Percentiles rank a stretch among this genome's conserved stretches.
phyloP scores from a whole-genome alignment of 1,139 yeast genomes.

The Scheffersomyces lignicola region DNA sequence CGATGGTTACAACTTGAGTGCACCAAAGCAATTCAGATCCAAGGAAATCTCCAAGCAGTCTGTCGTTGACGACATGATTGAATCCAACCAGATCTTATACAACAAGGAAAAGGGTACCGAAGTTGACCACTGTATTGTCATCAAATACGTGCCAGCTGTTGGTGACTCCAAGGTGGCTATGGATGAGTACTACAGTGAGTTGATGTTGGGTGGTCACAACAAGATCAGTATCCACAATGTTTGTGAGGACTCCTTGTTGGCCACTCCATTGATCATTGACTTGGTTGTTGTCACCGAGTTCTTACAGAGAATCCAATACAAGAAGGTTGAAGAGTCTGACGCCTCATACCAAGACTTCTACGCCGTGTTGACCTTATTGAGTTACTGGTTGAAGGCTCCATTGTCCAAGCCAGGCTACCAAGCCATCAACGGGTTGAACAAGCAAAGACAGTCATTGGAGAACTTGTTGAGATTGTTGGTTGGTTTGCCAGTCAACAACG shows the following conservation, averaged over 20 bases:
- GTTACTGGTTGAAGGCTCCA: constrained; percentile 98
- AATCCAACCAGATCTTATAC: constrained; percentile 82
- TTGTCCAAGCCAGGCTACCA: constrained; percentile 87
- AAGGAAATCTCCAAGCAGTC: constrained; percentile 93
- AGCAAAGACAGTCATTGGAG: constrained; percentile 90
- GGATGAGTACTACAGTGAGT: constrained; percentile 96
- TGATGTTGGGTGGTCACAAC: constrained; percentile 97
- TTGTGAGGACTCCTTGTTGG: constrained; percentile 93
- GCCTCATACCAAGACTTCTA: constrained; percentile 66
- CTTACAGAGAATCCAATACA: constrained; percentile 81
- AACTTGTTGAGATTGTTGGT: constrained; percentile 86
- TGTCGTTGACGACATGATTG: constrained; percentile 93
- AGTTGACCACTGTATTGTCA: constrained; percentile 93
- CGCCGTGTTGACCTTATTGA: constrained; percentile 81
- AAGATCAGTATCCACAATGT: constrained; percentile 92
- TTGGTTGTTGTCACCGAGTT: constrained; percentile 88
- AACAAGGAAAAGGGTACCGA: constrained; percentile 75
- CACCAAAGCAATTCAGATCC: constrained; percentile 91
- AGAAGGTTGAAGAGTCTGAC: constrained; percentile 43
- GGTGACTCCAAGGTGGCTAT: constrained; percentile 97
- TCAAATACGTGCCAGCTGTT: constrained; percentile 90
- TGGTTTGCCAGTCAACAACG: constrained; percentile 88
- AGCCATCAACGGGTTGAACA: constrained; percentile 90
- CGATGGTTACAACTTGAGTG: constrained; percentile 89
- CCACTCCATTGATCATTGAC: constrained; percentile 92